Evolutionary conservation across 805 yeast species (phyloP), one percentile per base, ranked within the genome.

Genomic region (Maudiozyma serrabonitensis): DNA sequence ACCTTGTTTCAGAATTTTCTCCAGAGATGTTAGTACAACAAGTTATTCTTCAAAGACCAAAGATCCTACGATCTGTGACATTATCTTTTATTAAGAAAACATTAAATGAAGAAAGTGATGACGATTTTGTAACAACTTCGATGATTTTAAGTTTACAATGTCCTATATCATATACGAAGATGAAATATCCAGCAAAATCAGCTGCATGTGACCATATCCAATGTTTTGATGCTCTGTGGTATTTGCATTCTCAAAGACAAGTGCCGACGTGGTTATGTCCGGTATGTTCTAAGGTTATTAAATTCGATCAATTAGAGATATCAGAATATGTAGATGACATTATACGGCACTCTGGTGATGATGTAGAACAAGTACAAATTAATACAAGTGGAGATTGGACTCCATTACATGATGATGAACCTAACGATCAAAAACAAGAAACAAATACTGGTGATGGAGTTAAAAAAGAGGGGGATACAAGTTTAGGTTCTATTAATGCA

Each of bases 221-320:
- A 58, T 90, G 98, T 62, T 87, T 90, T 63, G 99, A 93, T 66
- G 90, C 87, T 0, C 64, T 74, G 35, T 78, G 86, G 42, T 93
- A 78, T 60, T 57, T 93, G 9, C 78, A 80, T 58, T 73, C 89
- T 42, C 98, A 91, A 63, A 72, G 73, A 49, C 91, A 84, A 61
- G 79, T 85, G 0, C 84, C 96, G 0, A 78, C 86, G 0, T 91
- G 97, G 97, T 69, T 69, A 46, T 93, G 99, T 61, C 96, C 97
- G 0, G 74, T 87, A 3, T 93, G 99, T 62, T 77, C 76, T 52
- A 69, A 67, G 5, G 61, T 60, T 2, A 68, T 87, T 2, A 66
- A 71, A 1, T 69, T 81, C 15, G 75, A 75, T 15, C 82, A 82
- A 52, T 62, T 93, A 47, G 81, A 84, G 0, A 70, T 89, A 0